Base-by-base conservation (phyloP, 2,329 filamentous ascomycete species). In the Didymosphaeria variabile region DNA sequence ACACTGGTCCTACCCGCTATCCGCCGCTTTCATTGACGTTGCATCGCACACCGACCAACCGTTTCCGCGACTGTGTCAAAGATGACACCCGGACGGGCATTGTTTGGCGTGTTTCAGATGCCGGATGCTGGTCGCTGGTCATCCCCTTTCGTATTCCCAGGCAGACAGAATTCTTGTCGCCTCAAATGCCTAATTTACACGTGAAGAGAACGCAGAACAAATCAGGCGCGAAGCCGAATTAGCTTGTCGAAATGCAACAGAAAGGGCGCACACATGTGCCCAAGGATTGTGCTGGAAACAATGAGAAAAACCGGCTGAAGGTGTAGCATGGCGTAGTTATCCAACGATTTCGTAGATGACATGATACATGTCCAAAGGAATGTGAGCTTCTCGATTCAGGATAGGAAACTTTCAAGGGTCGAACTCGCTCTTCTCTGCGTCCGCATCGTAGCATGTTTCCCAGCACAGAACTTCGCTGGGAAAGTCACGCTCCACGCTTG, bases 361-460 rank as follows among this genome's bases (percentile, higher is more conserved):
- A 34, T 50, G 44, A 45, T 45, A 46, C 31, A 50, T 59, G 38
- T 38, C 32, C 34, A 44, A 61, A 50, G 32, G 59, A 54, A 44
- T 47, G 55, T 49, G 47, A 19, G 38, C 9, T 23, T 21, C n/a
- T 19, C 21, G 53, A 40, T 44, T n/a, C 31, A n/a, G 21, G 32
- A 1, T n/a, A 1, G 31, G 29, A 29, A 8, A 52, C 5, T n/a
- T 36, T 55, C 36, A 55, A 15, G 29, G 4, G 36, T 59, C 60
- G 29, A 45, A 59, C 6, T 36, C 60, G 23, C 60, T 68, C 63
- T 74, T 72, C 60, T 73, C 70, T 0, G 67, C 69, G 60, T 79
- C 79, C 17, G 75, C 77, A 61, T 84, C 82, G 58, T 82, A 84
- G 60, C 75, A 82, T 51, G 73, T 80, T 73, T 79, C 81, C 80